Percentiles rank a stretch among this genome's conserved stretches.
phyloP scores from a whole-genome alignment of 75 land plant species.

The Larix kaempferi region DNA sequence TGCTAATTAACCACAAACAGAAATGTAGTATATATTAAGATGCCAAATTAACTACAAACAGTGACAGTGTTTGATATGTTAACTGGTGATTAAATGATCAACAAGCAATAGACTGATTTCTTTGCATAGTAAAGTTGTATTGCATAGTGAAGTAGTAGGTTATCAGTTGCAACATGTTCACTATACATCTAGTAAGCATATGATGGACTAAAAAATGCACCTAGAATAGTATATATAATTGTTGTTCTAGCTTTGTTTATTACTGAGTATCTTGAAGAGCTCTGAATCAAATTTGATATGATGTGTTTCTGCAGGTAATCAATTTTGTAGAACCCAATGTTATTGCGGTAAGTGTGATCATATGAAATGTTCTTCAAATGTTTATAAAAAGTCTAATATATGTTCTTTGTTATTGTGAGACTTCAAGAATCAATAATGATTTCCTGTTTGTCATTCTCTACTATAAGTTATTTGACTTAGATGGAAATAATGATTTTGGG shows the following conservation, averaged over 20 bases:
- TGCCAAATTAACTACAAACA: no score
- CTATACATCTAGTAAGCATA: neutral
- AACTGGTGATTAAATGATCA: no score
- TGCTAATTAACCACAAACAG: no score
- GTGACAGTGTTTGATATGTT: no score
- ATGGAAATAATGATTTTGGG: neutral
- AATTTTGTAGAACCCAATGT: conserved; percentile 23
- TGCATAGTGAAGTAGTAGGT: no score
- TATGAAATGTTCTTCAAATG: neutral
- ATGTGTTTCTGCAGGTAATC: conserved; percentile 27
- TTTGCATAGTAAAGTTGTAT: no score
- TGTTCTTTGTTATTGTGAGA: neutral
- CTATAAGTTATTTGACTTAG: neutral
- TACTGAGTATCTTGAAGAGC: neutral
- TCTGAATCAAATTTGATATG: neutral
- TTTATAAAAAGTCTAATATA: neutral
- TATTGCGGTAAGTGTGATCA: conserved; percentile 26
- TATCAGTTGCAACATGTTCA: no score
- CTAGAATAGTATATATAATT: neutral
- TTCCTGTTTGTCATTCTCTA: neutral
- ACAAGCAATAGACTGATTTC: no score
- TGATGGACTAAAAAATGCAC: neutral
- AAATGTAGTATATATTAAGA: no score
- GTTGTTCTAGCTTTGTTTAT: neutral
- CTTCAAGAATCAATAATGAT: neutral